A percentile compares a stretch with the other conserved stretches of the same genome.
Evolutionary conservation across 192 early-diverging fungal genomes (phyloP).

Genomic region (Entrophospora sp.): DNA sequence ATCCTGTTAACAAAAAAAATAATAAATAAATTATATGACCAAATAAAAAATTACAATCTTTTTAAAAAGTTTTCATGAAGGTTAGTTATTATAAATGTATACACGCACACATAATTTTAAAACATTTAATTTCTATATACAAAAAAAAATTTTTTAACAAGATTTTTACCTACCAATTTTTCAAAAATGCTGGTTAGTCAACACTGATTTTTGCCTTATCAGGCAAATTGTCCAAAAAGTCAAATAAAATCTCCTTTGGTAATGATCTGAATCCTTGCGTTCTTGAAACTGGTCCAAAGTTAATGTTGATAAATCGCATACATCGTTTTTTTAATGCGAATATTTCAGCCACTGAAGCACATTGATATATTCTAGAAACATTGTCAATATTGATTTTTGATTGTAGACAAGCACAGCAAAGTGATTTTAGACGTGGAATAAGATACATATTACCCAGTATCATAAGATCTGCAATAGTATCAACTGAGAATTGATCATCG

Average conservation of each 20-base stretch:
- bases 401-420: slow-evolving; percentile 41
- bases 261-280: slow-evolving; percentile 45
- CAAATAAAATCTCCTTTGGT: slow-evolving; percentile 41
- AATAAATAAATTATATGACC: no score
- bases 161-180: background rate
- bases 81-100: no score
- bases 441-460: slow-evolving; percentile 53
- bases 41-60: no score
- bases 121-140: no score
- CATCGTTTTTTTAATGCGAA: slow-evolving; percentile 41
- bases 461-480: slow-evolving; percentile 43
- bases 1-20: no score
- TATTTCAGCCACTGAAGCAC: slow-evolving; percentile 42
- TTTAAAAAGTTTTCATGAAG: no score
- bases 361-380: slow-evolving; percentile 46
- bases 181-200: background rate
- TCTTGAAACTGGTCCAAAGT: slow-evolving; percentile 52
- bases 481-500: slow-evolving; percentile 24
- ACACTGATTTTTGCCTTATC: slow-evolving; percentile 34
- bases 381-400: slow-evolving; percentile 40
- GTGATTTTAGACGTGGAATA: slow-evolving; percentile 39
- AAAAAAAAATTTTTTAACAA: no score
- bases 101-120: no score
- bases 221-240: slow-evolving; percentile 54
- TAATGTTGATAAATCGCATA: slow-evolving; percentile 44